Percentiles rank a stretch among this genome's conserved stretches.
Evolutionary conservation across 2,329 filamentous ascomycete species (phyloP).

Genomic region (Sclerotinia minor): DNA sequence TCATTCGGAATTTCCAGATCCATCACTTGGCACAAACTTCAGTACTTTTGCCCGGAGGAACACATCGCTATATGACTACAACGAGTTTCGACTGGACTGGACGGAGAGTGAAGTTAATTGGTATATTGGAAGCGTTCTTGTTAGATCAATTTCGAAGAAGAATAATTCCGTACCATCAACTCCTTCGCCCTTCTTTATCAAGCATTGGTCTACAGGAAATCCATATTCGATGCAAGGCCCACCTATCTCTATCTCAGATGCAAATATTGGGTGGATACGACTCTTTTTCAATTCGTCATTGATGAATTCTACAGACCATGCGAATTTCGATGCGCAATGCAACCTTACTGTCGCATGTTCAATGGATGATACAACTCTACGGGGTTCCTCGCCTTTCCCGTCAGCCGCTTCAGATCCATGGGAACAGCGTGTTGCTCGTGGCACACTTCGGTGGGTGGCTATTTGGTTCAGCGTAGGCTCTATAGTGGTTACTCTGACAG

Average conservation of each 20-base stretch:
- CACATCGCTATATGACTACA: slow-evolving; percentile 40
- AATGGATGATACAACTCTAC: slow-evolving; percentile 30
- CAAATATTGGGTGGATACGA: slow-evolving; percentile 49
- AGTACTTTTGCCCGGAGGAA: slow-evolving; percentile 22
- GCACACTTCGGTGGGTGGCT: slow-evolving; percentile 23
- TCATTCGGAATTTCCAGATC: slow-evolving; percentile 44
- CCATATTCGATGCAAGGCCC: slow-evolving; percentile 48
- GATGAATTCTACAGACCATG: slow-evolving; percentile 40
- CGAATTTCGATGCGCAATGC: slow-evolving; percentile 40
- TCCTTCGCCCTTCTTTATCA: slow-evolving; percentile 47
- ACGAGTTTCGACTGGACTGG: slow-evolving; percentile 52
- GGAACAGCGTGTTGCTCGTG: slow-evolving; percentile 20
- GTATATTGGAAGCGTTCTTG: slow-evolving; percentile 45
- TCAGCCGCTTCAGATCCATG: slow-evolving; percentile 14
- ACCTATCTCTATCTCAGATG: slow-evolving; percentile 44
- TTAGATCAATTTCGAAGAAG: slow-evolving; percentile 40
- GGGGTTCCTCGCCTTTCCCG: slow-evolving; percentile 20
- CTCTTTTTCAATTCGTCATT: slow-evolving; percentile 52
- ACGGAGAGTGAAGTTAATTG: slow-evolving; percentile 46
- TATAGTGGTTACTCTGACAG: neutral
- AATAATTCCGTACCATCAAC: slow-evolving; percentile 44
- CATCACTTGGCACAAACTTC: slow-evolving; percentile 41
- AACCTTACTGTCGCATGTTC: slow-evolving; percentile 41
- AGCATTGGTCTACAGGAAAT: slow-evolving; percentile 52
- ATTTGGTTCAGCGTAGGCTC: slow-evolving; percentile 23